Base-by-base conservation (phyloP, 2,329 filamentous ascomycete species). In the Mycosphaerelloides madeirae region DNA sequence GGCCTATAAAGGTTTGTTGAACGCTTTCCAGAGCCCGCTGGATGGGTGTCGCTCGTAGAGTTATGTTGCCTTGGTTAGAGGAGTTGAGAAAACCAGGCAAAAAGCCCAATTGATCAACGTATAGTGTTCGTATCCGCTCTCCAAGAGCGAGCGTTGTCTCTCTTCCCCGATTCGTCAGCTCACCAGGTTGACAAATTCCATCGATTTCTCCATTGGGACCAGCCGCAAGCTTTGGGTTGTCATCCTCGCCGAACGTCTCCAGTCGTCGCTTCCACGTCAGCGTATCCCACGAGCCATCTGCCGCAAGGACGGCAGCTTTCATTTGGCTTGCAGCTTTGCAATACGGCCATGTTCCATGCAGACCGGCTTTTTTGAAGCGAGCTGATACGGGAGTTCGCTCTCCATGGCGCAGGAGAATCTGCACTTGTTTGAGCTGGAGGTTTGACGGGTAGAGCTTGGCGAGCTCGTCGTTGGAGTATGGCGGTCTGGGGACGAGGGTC, bases 361-460 rank as follows among this genome's bases (percentile, higher is more conserved):
- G 44, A 42, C 64, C 54, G 49, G 59, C 48, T 69, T 91, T 93
- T 62, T 86, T 79, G 65, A 98, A 96, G 31, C 93, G 84, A n/a
- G 86, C 77, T 46, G 81, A 85, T 20, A 97, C 86, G 20, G 91
- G 91, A 6, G 84, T 91, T 46, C 91, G 83, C 71, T 85, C 81
- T 46, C 64, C 64, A 49, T 66, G 64, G 16, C 64, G 57, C 14
- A 66, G 58, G n/a, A 83, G 77, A 58, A 97, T 77, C 71, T 98
- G 93, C 38, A 97, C 93, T 48, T 93, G 80, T 64, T 93, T 85
- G 29, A 98, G 80, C 64, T 91, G 78, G 47, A 98, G 75, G 34
- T 78, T 74, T 43, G 81, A 69, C 1, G 93, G 93, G 70, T 96
- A 98, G 47, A 97, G 81, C 59, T 74, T 73, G 33, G 77, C 74